phyloP scores from a whole-genome alignment of 768 basidiomycete species.

The Boletus tylopilopsis region DNA sequence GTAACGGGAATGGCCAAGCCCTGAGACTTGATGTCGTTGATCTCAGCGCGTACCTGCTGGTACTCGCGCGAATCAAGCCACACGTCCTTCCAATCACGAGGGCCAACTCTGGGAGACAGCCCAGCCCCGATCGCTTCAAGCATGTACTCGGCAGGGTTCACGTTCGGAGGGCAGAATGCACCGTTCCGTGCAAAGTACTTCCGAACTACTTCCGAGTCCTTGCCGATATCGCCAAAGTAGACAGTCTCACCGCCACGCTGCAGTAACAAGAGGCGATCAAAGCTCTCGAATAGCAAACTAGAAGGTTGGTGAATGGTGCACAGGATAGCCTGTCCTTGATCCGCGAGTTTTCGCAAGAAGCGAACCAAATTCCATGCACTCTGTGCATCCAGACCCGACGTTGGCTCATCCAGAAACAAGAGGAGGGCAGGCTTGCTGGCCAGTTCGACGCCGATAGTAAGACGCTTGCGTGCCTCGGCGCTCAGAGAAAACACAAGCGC shows the following conservation, averaged over 20 bases:
- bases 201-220: constrained; percentile 62
- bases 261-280: constrained; percentile 66
- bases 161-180: constrained; percentile 64
- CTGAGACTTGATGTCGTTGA: constrained; percentile 43
- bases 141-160: constrained; percentile 80
- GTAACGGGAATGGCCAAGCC: constrained; percentile 42
- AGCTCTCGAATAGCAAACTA: constrained; percentile 80
- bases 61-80: constrained; percentile 76
- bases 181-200: constrained; percentile 77
- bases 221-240: constrained; percentile 90
- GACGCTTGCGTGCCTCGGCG: constrained; percentile 73
- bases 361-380: constrained; percentile 81
- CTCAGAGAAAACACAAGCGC: constrained; percentile 71
- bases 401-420: constrained; percentile 40
- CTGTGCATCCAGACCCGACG: constrained; percentile 55
- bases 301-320: constrained; percentile 92
- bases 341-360: constrained; percentile 78
- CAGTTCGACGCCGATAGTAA: constrained; percentile 90
- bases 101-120: constrained; percentile 63
- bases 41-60: constrained; percentile 38
- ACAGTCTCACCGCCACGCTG: constrained; percentile 85
- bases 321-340: constrained; percentile 83
- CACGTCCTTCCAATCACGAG: constrained; percentile 82
- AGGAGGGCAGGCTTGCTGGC: constrained; percentile 57
- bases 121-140: constrained; percentile 88